Base-by-base conservation (phyloP, 139 green algal species). In the Monoraphidium neglectum region DNA sequence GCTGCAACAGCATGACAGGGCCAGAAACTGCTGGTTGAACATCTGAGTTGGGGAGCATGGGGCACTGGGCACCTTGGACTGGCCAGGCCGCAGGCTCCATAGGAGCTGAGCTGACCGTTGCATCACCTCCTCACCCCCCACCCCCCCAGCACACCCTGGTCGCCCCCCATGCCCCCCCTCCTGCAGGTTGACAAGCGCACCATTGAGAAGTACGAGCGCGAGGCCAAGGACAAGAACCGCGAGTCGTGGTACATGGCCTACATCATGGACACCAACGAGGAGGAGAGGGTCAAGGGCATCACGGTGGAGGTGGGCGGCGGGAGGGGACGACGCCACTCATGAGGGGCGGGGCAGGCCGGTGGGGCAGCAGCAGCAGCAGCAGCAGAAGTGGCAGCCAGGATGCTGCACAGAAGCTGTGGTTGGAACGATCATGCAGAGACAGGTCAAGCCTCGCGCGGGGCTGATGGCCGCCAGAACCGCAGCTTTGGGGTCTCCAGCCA, bases 261-360 rank as follows among this genome's bases (percentile, higher is more conserved):
- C 86, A 99, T 99, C 90, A 99, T 99, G 97, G 97, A 99, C 86
- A 99, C 95, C 53, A 99, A 99, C 70, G 95, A 99, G 78, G 97
- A 99, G 87, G 97, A 99, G 90, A 87, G 97, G 12, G 91, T 91
- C 3, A 99, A 99, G 92, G 97, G 96, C 24, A 99, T 98, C 85
- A 99, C 96, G 8, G 96, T 99, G 35, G 96, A 99, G 83, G 94
- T 95, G 26, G 35, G 67, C 35, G 38, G 33, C 32, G 65, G 23
- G 12, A 21, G 37, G 36, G 65, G 38, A 24, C 46, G 62, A 26
- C 43, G 12, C 62, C 13, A 32, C 30, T 21, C 15, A 5, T 28
- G 5, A 24, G 36, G 37, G 33, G 13, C 8, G 61, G 59, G 24
- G 3, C 36, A 57, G 64, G 64, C 21, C 24, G 33, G 64, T 32